Base-by-base conservation (phyloP, 2,329 filamentous ascomycete species). In the Ceratocystis alfenasii region DNA sequence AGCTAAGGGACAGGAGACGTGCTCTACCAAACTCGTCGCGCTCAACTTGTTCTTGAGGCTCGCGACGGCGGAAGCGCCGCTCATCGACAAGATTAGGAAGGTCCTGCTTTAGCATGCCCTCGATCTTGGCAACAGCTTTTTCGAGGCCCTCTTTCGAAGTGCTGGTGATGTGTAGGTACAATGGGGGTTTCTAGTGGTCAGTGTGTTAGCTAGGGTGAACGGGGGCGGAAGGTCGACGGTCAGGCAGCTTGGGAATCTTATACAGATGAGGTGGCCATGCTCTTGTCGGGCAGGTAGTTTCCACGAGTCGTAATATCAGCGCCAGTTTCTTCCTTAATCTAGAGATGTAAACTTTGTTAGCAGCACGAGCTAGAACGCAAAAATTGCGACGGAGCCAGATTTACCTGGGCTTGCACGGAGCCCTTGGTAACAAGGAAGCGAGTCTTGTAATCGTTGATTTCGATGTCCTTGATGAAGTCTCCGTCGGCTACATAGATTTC, bases 261-360 rank as follows among this genome's bases (percentile, higher is more conserved):
- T 83, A 96, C 94, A 74, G 90, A 84, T 66, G 92, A 86, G 15
- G 92, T 96, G 44, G 94, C 91, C 91, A 99, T 94, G 79, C 83
- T 92, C 79, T 96, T 97, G 77, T 97, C 95, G 1, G 94, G 94
- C 72, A 94, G 95, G 75, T 97, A 99, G 74, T 87, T 93, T 78
- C 94, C 94, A 74, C 93, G 88, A 68, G 93, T 97, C 62, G 94
- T 99, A 81, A 99, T 90, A 92, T 99, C 94, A 83, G 94, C 93
- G 83, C 94, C 94, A 87, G 93, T 97, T 74, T 96, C 90, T 81
- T 96, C 93, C 87, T 96, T 95, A 74, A 99, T 99, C 94, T 99
- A 92, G 73, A 30, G 28, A 45, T 17, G 20, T 25, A 41, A 22
- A 36, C 15, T 53, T 33, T 30, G n/a, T 46, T 57, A 57, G 48